phyloP scores from a whole-genome alignment of 78 protist species.

The Dictyostelium brefeldianum region DNA sequence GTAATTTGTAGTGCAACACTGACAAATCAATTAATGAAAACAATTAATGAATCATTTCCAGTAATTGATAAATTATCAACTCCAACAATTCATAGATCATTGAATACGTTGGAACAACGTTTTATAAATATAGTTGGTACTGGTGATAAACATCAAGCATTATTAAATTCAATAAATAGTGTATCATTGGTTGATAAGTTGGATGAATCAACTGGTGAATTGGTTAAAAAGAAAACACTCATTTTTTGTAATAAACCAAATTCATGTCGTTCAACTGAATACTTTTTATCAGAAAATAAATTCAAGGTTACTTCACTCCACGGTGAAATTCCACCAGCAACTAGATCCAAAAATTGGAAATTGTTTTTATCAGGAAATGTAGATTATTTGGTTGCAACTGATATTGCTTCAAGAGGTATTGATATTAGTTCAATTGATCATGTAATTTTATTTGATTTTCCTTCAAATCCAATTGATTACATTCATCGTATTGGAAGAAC shows the following conservation, averaged over 20 bases:
- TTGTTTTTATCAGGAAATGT: constrained; percentile 35
- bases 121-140: constrained; percentile 1
- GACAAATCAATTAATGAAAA: constrained; percentile 31
- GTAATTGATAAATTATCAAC: constrained; percentile 27
- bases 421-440: constrained; percentile 64
- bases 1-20: constrained; percentile 74
- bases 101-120: constrained; percentile 39
- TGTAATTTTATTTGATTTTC: constrained; percentile 88
- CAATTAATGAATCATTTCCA: constrained; percentile 44
- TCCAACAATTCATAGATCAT: constrained; percentile 40
- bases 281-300: constrained; percentile 60
- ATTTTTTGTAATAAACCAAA: constrained; percentile 74
- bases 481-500: constrained; percentile 92
- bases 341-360: constrained; percentile 45
- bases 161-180: constrained; percentile 3
- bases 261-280: constrained; percentile 80
- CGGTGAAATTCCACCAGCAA: constrained; percentile 63
- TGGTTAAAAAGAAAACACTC: not conserved
- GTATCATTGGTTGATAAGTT: not conserved
- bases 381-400: constrained; percentile 82
- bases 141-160: constrained; percentile 59
- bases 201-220: not conserved
- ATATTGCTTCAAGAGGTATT: constrained; percentile 91
- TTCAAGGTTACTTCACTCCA: constrained; percentile 51
- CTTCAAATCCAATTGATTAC: constrained; percentile 87